Percentiles rank a stretch among this genome's conserved stretches.
These are phyloP conservation scores for Viridothelium virens DNA, from an alignment of 495 filamentous ascomycete species.

Conservation along the genomic window DNA sequence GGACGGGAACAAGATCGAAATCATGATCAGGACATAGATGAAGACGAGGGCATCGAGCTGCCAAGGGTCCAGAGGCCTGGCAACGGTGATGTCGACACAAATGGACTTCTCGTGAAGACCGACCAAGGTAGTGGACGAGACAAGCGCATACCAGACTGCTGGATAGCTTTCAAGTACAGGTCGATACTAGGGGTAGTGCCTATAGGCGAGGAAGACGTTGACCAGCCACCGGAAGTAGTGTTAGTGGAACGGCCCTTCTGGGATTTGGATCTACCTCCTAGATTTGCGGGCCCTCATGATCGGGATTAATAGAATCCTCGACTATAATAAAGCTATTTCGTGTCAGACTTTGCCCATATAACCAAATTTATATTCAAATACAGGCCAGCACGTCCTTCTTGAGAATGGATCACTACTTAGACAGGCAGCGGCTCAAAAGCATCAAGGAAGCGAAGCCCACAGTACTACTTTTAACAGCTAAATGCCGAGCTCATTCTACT, in stretches of 20 bases:
- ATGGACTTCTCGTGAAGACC: conserved; percentile 19
- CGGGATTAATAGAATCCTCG: not conserved
- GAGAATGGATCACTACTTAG: too few relatives aligned
- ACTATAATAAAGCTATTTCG: not conserved
- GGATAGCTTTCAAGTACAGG: conserved; percentile 84
- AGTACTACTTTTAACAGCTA: too few relatives aligned
- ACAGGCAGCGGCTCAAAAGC: too few relatives aligned
- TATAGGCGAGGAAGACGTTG: conserved; percentile 39
- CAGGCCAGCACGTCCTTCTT: not conserved
- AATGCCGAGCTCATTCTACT: too few relatives aligned
- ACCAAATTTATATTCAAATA: not conserved
- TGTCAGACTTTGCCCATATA: not conserved
- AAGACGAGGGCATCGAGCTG: conserved; percentile 14
- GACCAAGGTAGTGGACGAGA: conserved; percentile 17
- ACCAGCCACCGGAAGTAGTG: conserved; percentile 61
- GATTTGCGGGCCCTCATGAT: conserved; percentile 40
- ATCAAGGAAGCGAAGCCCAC: too few relatives aligned
- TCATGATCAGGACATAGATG: conserved; percentile 5
- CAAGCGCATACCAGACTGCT: conserved; percentile 40
- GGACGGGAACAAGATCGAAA: conserved; percentile 13
- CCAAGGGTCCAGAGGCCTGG: conserved; percentile 22
- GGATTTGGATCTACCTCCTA: conserved; percentile 71
- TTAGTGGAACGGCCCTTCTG: conserved; percentile 80
- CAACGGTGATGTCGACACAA: not conserved
- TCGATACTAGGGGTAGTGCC: conserved; percentile 84